phyloP scores from a whole-genome alignment of 2,329 filamentous ascomycete species.

The Orbilia brochopaga region DNA sequence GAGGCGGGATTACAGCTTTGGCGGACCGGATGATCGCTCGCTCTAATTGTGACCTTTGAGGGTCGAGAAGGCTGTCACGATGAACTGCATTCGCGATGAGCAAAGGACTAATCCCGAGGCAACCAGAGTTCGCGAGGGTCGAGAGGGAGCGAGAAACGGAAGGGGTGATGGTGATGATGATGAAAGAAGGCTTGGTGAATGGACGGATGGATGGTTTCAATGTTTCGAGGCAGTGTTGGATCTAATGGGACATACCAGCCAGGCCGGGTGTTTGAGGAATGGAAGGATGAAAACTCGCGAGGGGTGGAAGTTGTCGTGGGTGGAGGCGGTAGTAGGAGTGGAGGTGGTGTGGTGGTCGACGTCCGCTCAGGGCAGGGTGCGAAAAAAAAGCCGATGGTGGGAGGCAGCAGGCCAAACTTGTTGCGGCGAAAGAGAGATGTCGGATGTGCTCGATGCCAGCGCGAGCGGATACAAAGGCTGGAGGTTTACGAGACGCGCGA shows the following conservation, averaged over 20 bases:
- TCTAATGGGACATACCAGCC: conserved; percentile 50
- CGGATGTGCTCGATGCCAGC: conserved; percentile 47
- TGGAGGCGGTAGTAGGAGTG: background rate
- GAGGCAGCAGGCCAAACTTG: conserved; percentile 12
- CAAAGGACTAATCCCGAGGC: conserved; percentile 24
- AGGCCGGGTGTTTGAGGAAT: conserved; percentile 50
- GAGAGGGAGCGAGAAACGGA: conserved; percentile 7
- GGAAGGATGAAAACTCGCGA: conserved; percentile 9
- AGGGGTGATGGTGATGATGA: no score
- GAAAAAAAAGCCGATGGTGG: conserved; percentile 33
- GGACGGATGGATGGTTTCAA: conserved; percentile 20
- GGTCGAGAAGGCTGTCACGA: conserved; percentile 42
- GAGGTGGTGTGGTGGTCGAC: conserved; percentile 36
- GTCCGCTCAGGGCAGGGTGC: conserved; percentile 19
- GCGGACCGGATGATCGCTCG: conserved; percentile 43
- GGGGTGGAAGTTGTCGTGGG: conserved; percentile 15
- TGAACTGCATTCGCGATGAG: conserved; percentile 51
- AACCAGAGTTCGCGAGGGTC: conserved; percentile 26
- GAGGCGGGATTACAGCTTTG: conserved; percentile 20
- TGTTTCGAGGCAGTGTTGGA: conserved; percentile 36
- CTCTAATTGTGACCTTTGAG: conserved; percentile 44
- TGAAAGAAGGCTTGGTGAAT: conserved; percentile 12
- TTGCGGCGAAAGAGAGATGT: conserved; percentile 17
- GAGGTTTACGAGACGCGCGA: conserved; percentile 26
- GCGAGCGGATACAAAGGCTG: conserved; percentile 43